Percentiles rank a stretch among this genome's conserved stretches.
Conservation (phyloP, 106 monocot genomes). For the Acanthochlamys bracteata region DNA sequence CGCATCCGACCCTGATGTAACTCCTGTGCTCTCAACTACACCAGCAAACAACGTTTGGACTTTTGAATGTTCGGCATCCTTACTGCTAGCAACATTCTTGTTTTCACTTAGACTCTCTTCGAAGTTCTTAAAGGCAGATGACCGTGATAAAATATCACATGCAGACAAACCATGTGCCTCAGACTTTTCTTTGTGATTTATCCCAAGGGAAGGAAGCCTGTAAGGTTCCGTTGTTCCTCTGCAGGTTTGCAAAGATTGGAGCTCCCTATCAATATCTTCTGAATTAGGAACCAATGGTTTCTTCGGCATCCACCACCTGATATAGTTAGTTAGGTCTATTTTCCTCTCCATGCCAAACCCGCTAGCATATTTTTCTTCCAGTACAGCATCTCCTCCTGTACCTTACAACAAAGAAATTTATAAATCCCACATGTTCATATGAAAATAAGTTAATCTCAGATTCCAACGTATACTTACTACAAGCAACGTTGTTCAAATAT, state of each 20-base stretch:
- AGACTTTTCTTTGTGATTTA: constrained; percentile 29
- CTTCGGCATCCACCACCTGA: constrained; percentile 80
- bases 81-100: constrained; percentile 6
- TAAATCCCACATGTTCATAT: neutral
- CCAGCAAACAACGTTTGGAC: constrained; percentile 20
- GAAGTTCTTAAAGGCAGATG: constrained; percentile 75
- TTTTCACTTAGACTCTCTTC: constrained; percentile 42
- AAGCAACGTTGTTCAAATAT: constrained; percentile 23
- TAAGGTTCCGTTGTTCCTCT: constrained; percentile 59
- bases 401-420: constrained; percentile 15
- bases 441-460: neutral
- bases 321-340: constrained; percentile 70
- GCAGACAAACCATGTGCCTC: constrained; percentile 32
- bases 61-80: constrained; percentile 36
- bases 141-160: constrained; percentile 59
- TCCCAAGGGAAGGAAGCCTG: constrained; percentile 60
- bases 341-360: constrained; percentile 64
- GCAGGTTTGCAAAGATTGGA: constrained; percentile 45
- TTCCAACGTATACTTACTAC: constrained; percentile 7
- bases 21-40: constrained; percentile 22
- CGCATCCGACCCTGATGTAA: constrained; percentile 21
- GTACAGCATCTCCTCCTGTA: constrained; percentile 37
- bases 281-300: constrained; percentile 17
- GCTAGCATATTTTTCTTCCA: constrained; percentile 43
- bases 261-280: constrained; percentile 58